A percentile compares a stretch with the other conserved stretches of the same genome.
These are phyloP conservation scores for Nakazawaea wickerhamii DNA, from an alignment of 805 yeast genomes.

Conservation along the genomic window DNA sequence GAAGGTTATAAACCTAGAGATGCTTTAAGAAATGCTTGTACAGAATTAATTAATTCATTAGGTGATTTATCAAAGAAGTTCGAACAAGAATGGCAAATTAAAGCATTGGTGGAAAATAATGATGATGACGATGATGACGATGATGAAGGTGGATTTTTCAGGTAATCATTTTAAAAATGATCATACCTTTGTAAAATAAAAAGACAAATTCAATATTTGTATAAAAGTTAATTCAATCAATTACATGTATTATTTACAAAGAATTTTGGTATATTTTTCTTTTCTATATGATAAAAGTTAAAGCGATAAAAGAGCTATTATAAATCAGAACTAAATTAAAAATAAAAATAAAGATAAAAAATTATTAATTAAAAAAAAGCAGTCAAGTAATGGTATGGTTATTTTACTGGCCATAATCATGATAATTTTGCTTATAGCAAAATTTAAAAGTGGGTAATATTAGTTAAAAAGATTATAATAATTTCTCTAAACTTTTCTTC, in stretches of 20 bases:
- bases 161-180: slow-evolving; percentile 4
- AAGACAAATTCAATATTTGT: too few relatives aligned
- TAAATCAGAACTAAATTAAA: too few relatives aligned
- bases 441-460: neutral
- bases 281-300: too few relatives aligned
- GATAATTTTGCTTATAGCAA: too few relatives aligned
- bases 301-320: too few relatives aligned
- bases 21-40: slow-evolving; percentile 87
- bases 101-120: slow-evolving; percentile 48
- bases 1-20: slow-evolving; percentile 91
- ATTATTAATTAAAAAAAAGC: too few relatives aligned
- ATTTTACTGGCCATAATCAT: too few relatives aligned
- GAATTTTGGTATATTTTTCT: too few relatives aligned
- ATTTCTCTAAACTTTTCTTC: slow-evolving; percentile 56
- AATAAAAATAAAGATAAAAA: too few relatives aligned
- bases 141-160: slow-evolving; percentile 10
- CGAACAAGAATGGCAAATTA: slow-evolving; percentile 89
- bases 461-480: slow-evolving; percentile 1
- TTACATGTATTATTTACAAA: too few relatives aligned
- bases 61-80: slow-evolving; percentile 72
- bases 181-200: too few relatives aligned
- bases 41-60: slow-evolving; percentile 73
- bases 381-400: neutral
- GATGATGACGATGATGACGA: slow-evolving; percentile 36
- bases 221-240: neutral